phyloP scores from a whole-genome alignment of 768 basidiomycete species.

The Naganishia onofrii region DNA sequence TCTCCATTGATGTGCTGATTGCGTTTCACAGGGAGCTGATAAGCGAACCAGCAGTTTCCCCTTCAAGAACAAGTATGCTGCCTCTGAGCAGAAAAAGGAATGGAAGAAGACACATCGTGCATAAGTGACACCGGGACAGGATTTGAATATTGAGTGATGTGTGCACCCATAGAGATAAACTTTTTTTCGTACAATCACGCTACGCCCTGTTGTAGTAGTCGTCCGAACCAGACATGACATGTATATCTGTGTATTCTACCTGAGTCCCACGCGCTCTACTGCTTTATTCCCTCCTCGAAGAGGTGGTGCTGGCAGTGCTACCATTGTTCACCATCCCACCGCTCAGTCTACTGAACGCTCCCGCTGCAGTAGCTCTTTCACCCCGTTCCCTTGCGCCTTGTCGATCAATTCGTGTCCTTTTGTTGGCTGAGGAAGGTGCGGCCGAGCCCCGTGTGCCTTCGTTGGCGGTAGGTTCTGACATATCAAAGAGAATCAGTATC shows the following conservation, averaged over 20 bases:
- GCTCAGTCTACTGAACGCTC: constrained; percentile 1
- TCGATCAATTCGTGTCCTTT: constrained; percentile 29
- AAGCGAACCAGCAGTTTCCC: constrained; percentile 76
- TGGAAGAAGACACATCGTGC: constrained; percentile 53
- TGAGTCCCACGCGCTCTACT: neutral
- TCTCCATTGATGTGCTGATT: neutral
- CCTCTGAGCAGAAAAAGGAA: constrained; percentile 63
- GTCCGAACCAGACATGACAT: no score
- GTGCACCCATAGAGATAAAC: neutral
- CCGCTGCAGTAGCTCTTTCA: constrained; percentile 4
- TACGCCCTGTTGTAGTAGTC: no score
- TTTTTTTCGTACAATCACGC: neutral
- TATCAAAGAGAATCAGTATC: neutral
- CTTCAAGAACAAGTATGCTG: constrained; percentile 70
- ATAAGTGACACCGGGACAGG: neutral
- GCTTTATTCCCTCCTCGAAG: neutral
- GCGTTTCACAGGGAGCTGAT: constrained; percentile 60
- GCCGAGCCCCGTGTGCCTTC: neutral
- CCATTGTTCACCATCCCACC: constrained; percentile 17
- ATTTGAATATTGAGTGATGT: neutral
- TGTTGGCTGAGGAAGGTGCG: neutral
- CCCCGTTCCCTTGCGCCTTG: constrained; percentile 22
- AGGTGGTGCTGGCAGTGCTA: neutral
- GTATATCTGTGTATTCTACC: no score
- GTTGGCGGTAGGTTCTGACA: neutral